A percentile compares a stretch with the other conserved stretches of the same genome.
Conservation (phyloP, 768 basidiomycete species). For the Podaxis sp. region DNA sequence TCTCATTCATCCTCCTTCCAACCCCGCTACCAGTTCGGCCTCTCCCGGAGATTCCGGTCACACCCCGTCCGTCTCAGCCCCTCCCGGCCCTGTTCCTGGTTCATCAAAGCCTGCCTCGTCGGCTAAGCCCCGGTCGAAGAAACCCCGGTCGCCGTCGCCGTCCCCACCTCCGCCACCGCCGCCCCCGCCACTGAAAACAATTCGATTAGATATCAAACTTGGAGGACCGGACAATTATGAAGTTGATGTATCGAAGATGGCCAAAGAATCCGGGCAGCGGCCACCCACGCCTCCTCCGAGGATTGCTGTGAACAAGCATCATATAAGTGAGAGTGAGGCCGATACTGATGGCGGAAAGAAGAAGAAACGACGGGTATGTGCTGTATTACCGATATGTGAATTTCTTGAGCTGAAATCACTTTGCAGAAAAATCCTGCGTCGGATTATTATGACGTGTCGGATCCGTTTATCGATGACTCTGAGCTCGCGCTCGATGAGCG, state of each 20-base stretch:
- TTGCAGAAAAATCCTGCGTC: conserved; percentile 53
- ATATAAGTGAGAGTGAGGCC: conserved; percentile 49
- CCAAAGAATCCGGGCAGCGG: conserved; percentile 68
- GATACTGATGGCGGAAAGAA: conserved; percentile 30
- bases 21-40: conserved; percentile 19
- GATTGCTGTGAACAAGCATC: conserved; percentile 39
- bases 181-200: conserved; percentile 56
- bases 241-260: conserved; percentile 58
- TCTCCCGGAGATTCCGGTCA: conserved; percentile 12
- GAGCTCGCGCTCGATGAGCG: conserved; percentile 90
- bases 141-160: conserved; percentile 39
- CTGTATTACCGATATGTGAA: not conserved
- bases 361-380: conserved; percentile 36
- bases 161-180: conserved; percentile 60
- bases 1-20: conserved; percentile 30
- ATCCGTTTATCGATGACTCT: conserved; percentile 98
- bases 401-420: conserved; percentile 3
- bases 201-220: conserved; percentile 66
- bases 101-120: conserved; percentile 27
- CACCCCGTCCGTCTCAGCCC: conserved; percentile 33
- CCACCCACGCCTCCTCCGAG: conserved; percentile 57
- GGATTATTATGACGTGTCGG: conserved; percentile 88
- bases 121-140: conserved; percentile 31
- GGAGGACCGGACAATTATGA: conserved; percentile 78
- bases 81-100: conserved; percentile 23